Evolutionary conservation across 2,329 filamentous ascomycete genomes (phyloP), one percentile per base, ranked within the genome.

Genomic region (Epichloe sylvatica): DNA sequence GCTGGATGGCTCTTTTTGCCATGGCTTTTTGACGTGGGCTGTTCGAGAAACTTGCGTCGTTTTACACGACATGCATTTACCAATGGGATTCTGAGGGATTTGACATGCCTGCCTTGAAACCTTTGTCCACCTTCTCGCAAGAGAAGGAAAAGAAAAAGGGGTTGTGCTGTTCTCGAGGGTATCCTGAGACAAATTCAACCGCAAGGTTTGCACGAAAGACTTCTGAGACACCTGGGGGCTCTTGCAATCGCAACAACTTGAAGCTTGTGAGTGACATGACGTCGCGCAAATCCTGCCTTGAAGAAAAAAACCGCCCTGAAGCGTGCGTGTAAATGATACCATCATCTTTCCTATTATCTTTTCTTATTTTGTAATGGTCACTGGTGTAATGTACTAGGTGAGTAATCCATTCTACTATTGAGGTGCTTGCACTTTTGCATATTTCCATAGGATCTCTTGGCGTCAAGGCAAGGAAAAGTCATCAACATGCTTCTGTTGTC

Each of bases 11-110:
- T 64, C 62, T 63, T 64, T 21, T 37, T 17, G 11, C 39, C 19
- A 12, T 43, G 39, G 39, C 61, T 65, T 63, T 64, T 65, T 63
- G 35, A 62, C 61, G 52, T 56, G 57, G 58, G 60, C 51, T 57
- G 52, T 51, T 56, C 47, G 56, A 56, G 56, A 52, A 54, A 53
- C 13, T 55, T 55, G 56, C 54, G 56, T 60, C 54, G 50, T 53
- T 49, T 53, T 43, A 54, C 54, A 41, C 54, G 50, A 50, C 56
- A 56, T 57, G 56, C 54, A 57, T 57, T 53, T 37, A 54, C 54
- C 56, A 59, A 59, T 64, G 63, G 64, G 64, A 62, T 65, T 66
- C 63, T 64, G 66, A 67, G 63, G 66, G 64, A 66, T 67, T 67
- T 64, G 62, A 60, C 59, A 60, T 41, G 63, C 60, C 60, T 53